Percentiles rank a stretch among this genome's conserved stretches.
These are phyloP conservation scores for Fusarium mexicanum DNA, from an alignment of 2,329 filamentous ascomycete genomes.

Conservation along the genomic window DNA sequence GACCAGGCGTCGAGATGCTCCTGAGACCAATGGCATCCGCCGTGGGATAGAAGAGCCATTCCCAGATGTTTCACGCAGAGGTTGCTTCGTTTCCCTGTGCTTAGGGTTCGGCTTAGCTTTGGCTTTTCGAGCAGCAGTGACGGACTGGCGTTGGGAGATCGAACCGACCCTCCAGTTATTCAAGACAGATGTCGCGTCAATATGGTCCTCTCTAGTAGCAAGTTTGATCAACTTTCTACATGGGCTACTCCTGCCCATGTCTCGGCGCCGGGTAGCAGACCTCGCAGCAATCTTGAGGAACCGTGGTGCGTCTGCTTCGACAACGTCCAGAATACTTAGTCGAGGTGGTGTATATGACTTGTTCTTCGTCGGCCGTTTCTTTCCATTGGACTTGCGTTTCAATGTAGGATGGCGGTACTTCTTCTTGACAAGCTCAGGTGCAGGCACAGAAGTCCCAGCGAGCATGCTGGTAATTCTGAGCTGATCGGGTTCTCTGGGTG, in stretches of 20 bases:
- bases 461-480: slow-evolving; percentile 48
- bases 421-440: slow-evolving; percentile 22
- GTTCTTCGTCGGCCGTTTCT: slow-evolving; percentile 4
- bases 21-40: neutral
- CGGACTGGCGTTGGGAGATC: slow-evolving; percentile 55
- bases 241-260: slow-evolving; percentile 65
- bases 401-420: slow-evolving; percentile 26
- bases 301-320: slow-evolving; percentile 60
- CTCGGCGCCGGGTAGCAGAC: slow-evolving; percentile 57
- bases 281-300: slow-evolving; percentile 72
- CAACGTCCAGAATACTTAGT: slow-evolving; percentile 70
- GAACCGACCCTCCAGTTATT: slow-evolving; percentile 65
- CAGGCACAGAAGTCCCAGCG: slow-evolving; percentile 12
- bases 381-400: slow-evolving; percentile 2
- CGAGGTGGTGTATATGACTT: slow-evolving; percentile 50
- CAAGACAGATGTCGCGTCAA: slow-evolving; percentile 64
- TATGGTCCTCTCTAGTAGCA: slow-evolving; percentile 68
- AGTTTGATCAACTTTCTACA: slow-evolving; percentile 66
- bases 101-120: slow-evolving; percentile 14
- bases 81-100: slow-evolving; percentile 11
- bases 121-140: slow-evolving; percentile 41
- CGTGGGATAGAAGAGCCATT: slow-evolving; percentile 29
- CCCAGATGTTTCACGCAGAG: slow-evolving; percentile 36
- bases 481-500: slow-evolving; percentile 39
- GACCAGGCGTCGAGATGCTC: slow-evolving; percentile 42